phyloP scores from a whole-genome alignment of 257 asterid genomes.

The Rubia yunnanensis region DNA sequence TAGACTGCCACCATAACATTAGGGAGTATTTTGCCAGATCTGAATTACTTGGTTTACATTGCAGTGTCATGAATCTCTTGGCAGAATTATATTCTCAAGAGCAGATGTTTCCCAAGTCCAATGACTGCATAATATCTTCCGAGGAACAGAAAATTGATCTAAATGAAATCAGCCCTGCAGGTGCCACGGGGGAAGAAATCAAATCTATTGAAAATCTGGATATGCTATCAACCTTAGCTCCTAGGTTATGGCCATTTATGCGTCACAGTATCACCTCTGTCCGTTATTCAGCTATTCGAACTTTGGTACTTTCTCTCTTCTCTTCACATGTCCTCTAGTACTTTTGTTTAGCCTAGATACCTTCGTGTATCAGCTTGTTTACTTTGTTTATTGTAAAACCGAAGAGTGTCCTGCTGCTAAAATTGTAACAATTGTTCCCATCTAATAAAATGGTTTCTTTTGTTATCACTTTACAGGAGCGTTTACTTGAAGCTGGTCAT shows the following conservation, averaged over 20 bases:
- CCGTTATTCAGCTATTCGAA: slow-evolving; percentile 93
- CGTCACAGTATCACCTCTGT: slow-evolving; percentile 96
- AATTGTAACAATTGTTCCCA: background rate
- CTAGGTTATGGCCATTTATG: slow-evolving; percentile 98
- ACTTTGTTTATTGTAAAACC: background rate
- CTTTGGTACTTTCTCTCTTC: slow-evolving; percentile 53
- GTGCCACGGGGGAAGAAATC: slow-evolving; percentile 56
- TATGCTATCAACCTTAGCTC: slow-evolving; percentile 80
- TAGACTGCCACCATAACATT: background rate
- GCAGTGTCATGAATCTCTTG: slow-evolving; percentile 97
- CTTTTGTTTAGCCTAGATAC: background rate
- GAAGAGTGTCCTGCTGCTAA: background rate
- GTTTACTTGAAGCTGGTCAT: slow-evolving; percentile 89
- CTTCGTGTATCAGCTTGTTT: background rate
- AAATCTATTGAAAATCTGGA: slow-evolving; percentile 67
- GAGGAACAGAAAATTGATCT: slow-evolving; percentile 68
- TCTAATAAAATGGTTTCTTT: background rate
- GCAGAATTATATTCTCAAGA: slow-evolving; percentile 98
- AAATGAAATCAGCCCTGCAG: slow-evolving; percentile 49
- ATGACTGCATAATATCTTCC: slow-evolving; percentile 31
- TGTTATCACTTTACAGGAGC: slow-evolving; percentile 52
- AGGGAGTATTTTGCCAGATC: background rate
- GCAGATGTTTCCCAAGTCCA: slow-evolving; percentile 77
- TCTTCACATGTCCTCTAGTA: background rate
- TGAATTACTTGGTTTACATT: slow-evolving; percentile 24